Evolutionary conservation across 2,329 filamentous ascomycete species (phyloP).

Genomic region (Sporothrix globosa): DNA sequence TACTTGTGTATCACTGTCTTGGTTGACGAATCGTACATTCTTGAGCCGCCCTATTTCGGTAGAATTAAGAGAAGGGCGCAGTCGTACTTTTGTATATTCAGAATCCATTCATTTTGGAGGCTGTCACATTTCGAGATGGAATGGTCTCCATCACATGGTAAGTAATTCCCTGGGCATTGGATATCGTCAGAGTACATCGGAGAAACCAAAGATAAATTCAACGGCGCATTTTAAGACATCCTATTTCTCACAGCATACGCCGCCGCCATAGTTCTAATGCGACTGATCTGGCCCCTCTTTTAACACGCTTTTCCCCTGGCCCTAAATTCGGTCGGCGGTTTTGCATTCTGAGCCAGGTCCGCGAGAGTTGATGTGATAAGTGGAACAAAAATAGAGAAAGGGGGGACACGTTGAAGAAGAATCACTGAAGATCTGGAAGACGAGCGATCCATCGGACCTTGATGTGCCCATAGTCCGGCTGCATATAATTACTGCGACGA

Average conservation of each 20-base stretch:
- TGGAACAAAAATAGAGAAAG: not conserved
- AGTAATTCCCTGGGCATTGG: not conserved
- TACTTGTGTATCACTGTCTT: not conserved
- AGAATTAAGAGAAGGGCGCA: not conserved
- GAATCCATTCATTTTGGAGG: not conserved
- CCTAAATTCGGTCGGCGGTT: slow-evolving; percentile 23
- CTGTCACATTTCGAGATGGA: not conserved
- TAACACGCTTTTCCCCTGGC: slow-evolving; percentile 20
- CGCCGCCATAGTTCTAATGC: slow-evolving; percentile 14
- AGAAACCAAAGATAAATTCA: not conserved
- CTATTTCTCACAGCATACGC: not conserved
- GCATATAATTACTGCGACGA: not conserved
- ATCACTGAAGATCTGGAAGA: no score
- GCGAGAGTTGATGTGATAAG: not conserved
- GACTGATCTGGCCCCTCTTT: not conserved
- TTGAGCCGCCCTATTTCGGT: slow-evolving; percentile 7
- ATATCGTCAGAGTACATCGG: not conserved
- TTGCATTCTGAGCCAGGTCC: slow-evolving; percentile 2
- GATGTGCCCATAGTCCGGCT: not conserved
- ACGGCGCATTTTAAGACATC: not conserved
- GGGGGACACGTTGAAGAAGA: no score
- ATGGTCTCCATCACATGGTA: not conserved
- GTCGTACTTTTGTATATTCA: not conserved
- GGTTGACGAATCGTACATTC: not conserved
- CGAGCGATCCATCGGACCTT: not conserved